Conservation (phyloP, 352 stramenopile genomes). For the Phytophthora pluvialis region DNA sequence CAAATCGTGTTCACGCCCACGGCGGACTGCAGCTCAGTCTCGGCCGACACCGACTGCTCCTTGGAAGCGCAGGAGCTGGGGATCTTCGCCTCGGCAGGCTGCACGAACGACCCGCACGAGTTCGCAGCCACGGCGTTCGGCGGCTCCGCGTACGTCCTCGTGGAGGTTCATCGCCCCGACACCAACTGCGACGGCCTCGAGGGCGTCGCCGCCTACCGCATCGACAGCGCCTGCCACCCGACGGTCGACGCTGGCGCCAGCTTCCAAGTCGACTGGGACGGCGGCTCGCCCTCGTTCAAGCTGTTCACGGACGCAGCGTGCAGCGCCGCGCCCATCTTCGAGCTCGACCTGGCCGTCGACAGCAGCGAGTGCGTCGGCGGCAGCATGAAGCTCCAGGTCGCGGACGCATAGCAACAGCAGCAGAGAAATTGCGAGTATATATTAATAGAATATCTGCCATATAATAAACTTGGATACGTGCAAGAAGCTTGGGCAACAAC, state of each 20-base stretch:
- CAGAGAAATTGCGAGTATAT: not conserved
- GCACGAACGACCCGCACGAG: slow-evolving; percentile 19
- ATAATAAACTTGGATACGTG: not conserved
- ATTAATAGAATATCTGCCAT: not conserved
- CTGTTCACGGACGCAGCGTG: slow-evolving; percentile 27
- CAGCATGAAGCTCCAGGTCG: slow-evolving; percentile 29
- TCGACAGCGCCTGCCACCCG: slow-evolving; percentile 30
- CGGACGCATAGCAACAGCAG: not conserved
- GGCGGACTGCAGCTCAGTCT: slow-evolving; percentile 15
- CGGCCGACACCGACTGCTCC: slow-evolving; percentile 3
- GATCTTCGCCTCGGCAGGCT: slow-evolving; percentile 29
- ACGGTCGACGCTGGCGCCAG: slow-evolving; percentile 30
- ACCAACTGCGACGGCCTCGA: slow-evolving; percentile 25
- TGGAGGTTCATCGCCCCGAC: slow-evolving; percentile 22
- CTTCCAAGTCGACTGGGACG: slow-evolving; percentile 24
- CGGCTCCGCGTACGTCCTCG: slow-evolving; percentile 17
- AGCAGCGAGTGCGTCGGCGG: slow-evolving; percentile 22
- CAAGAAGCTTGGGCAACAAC: too few relatives aligned
- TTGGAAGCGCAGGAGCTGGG: slow-evolving; percentile 21
- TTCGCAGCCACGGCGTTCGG: slow-evolving; percentile 15
- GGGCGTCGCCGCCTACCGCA: slow-evolving; percentile 28
- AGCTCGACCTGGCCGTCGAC: slow-evolving; percentile 15
- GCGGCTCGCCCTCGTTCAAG: slow-evolving; percentile 15
- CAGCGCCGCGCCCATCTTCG: slow-evolving; percentile 10
- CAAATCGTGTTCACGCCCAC: slow-evolving; percentile 32